These are phyloP conservation scores for Russula sp. DNA, from an alignment of 768 basidiomycete species.

Conservation along the genomic window DNA sequence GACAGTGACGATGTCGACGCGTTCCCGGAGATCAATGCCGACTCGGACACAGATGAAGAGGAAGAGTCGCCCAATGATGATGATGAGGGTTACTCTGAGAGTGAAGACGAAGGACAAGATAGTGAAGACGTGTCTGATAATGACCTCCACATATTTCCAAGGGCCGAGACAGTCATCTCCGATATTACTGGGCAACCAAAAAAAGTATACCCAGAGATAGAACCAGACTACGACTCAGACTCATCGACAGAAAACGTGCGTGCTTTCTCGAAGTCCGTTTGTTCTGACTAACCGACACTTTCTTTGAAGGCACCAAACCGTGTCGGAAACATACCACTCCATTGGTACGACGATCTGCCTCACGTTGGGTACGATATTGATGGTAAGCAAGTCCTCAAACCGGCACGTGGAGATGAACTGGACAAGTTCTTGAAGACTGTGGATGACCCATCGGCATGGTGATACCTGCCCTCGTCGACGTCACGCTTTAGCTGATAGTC, in stretches of 20 bases:
- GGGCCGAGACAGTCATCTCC: conserved; percentile 62
- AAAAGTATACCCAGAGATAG: conserved; percentile 80
- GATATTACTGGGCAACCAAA: conserved; percentile 80
- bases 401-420: conserved; percentile 91
- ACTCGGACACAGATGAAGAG: conserved; percentile 38
- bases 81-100: conserved; percentile 32
- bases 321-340: conserved; percentile 89
- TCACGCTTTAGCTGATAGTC: neutral
- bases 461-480: conserved; percentile 21
- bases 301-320: conserved; percentile 77
- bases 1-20: conserved; percentile 59
- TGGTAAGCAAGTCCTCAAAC: conserved; percentile 89
- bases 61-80: conserved; percentile 44
- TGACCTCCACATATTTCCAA: conserved; percentile 51
- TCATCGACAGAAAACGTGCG: conserved; percentile 88
- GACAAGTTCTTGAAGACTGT: conserved; percentile 94
- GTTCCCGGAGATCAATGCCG: conserved; percentile 50
- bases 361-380: conserved; percentile 96
- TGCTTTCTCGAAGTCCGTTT: conserved; percentile 14
- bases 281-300: conserved; percentile 13
- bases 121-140: conserved; percentile 33
- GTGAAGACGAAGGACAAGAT: conserved; percentile 31
- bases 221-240: conserved; percentile 86
- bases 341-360: conserved; percentile 99
- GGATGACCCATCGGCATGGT: conserved; percentile 90